These are phyloP conservation scores for Tylopilus orsonianus DNA, from an alignment of 1,284 basidiomycete species.

Conservation along the genomic window DNA sequence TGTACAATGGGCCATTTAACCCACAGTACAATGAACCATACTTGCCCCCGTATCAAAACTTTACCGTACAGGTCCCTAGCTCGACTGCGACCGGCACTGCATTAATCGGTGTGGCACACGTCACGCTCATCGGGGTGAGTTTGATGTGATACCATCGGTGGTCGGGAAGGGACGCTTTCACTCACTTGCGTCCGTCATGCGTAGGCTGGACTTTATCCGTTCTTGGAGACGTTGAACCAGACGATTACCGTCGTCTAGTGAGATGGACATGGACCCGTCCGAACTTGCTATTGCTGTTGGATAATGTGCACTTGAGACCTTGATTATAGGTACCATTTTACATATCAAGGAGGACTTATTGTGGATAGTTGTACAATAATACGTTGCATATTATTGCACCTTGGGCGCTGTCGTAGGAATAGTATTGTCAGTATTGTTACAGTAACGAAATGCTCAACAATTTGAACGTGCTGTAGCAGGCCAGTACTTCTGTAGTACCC, in stretches of 20 bases:
- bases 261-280: neutral
- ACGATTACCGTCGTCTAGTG: constrained; percentile 23
- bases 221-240: constrained; percentile 27
- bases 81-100: constrained; percentile 13
- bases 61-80: constrained; percentile 25
- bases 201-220: constrained; percentile 24
- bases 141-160: neutral
- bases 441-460: too few relatives aligned
- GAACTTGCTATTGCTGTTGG: neutral
- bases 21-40: constrained; percentile 20
- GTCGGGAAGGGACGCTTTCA: neutral
- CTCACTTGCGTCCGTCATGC: neutral
- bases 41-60: constrained; percentile 30
- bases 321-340: too few relatives aligned
- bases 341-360: too few relatives aligned
- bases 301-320: neutral
- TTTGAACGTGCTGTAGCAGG: too few relatives aligned
- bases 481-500: too few relatives aligned
- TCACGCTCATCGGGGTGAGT: constrained; percentile 28
- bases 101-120: constrained; percentile 23
- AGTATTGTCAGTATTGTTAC: too few relatives aligned
- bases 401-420: too few relatives aligned
- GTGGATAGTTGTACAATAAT: too few relatives aligned
- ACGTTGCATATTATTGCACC: too few relatives aligned
- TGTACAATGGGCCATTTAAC: constrained; percentile 30